Percentiles rank a stretch among this genome's conserved stretches.
These are phyloP conservation scores for Penicillium corylophilum DNA, from an alignment of 2,329 filamentous ascomycete genomes.

Conservation along the genomic window DNA sequence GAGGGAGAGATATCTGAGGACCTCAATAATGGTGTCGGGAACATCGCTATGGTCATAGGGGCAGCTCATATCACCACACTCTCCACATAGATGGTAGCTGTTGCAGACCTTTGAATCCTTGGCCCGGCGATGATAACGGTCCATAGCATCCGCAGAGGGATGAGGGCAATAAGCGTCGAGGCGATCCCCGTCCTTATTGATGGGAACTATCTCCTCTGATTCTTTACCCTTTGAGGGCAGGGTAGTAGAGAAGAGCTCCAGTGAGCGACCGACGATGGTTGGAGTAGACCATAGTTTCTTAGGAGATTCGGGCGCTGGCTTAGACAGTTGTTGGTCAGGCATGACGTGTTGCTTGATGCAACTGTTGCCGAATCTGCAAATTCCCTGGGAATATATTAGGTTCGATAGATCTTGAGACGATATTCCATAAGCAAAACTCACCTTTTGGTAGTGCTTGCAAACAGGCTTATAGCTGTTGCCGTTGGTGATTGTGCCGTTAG, in stretches of 20 bases:
- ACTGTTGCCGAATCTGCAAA: slow-evolving; percentile 32
- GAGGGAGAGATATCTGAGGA: slow-evolving; percentile 48
- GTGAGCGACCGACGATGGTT: slow-evolving; percentile 16
- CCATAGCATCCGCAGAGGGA: slow-evolving; percentile 39
- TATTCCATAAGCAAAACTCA: neutral
- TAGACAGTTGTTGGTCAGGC: slow-evolving; percentile 27
- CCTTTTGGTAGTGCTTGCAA: slow-evolving; percentile 38
- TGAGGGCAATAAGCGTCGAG: slow-evolving; percentile 46
- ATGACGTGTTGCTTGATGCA: slow-evolving; percentile 34
- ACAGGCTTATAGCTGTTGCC: slow-evolving; percentile 17
- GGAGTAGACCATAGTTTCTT: slow-evolving; percentile 13
- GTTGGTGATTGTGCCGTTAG: slow-evolving; percentile 1
- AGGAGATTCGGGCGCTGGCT: slow-evolving; percentile 15
- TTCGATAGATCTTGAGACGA: too few species aligned
- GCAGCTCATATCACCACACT: slow-evolving; percentile 41
- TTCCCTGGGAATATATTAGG: slow-evolving; percentile 25
- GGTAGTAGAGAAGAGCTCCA: slow-evolving; percentile 20
- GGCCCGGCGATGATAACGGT: slow-evolving; percentile 41
- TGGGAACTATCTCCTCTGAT: slow-evolving; percentile 37
- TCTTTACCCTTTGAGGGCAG: slow-evolving; percentile 21
- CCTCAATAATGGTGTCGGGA: slow-evolving; percentile 38
- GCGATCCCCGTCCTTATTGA: slow-evolving; percentile 50
- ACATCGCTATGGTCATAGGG: slow-evolving; percentile 50
- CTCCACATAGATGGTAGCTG: slow-evolving; percentile 45
- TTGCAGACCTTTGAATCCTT: slow-evolving; percentile 51